These are phyloP conservation scores for Tylopilus intermedius DNA, from an alignment of 768 basidiomycete genomes.

Conservation along the genomic window DNA sequence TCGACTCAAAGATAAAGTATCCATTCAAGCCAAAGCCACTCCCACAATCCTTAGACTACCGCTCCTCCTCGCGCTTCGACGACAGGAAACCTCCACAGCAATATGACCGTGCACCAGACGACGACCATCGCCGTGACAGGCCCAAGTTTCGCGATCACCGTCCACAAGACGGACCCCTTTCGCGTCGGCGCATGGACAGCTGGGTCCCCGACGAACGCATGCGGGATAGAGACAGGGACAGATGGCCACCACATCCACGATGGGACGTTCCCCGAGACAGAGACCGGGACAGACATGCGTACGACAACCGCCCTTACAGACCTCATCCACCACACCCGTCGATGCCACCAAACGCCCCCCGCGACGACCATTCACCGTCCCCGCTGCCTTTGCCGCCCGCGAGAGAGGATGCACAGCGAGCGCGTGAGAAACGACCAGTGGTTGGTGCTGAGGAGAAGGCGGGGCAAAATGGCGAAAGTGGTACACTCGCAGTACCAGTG, in stretches of 20 bases:
- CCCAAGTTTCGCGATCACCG: slow-evolving; percentile 19
- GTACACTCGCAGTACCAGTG: not conserved
- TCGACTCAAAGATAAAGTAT: slow-evolving; percentile 54
- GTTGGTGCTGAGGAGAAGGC: slow-evolving; percentile 7
- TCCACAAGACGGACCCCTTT: slow-evolving; percentile 11
- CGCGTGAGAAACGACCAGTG: slow-evolving; percentile 23
- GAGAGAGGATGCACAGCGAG: slow-evolving; percentile 22
- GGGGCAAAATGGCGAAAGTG: slow-evolving; percentile 2
- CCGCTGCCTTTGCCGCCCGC: slow-evolving; percentile 33
- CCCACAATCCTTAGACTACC: slow-evolving; percentile 3
- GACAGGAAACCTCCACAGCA: slow-evolving; percentile 23
- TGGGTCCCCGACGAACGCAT: slow-evolving; percentile 27
- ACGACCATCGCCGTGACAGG: slow-evolving; percentile 38
- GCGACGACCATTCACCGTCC: slow-evolving; percentile 42
- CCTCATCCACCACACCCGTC: slow-evolving; percentile 3
- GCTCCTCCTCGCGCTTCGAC: slow-evolving; percentile 34
- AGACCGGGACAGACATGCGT: slow-evolving; percentile 21
- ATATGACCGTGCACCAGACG: slow-evolving; percentile 41
- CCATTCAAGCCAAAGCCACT: slow-evolving; percentile 58
- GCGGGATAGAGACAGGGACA: slow-evolving; percentile 20
- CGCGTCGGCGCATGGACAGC: slow-evolving; percentile 21
- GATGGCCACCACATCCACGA: slow-evolving; percentile 14
- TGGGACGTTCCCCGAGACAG: slow-evolving; percentile 25
- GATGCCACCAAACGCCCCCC: slow-evolving; percentile 33
- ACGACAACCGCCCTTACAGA: slow-evolving; percentile 20